phyloP scores from a whole-genome alignment of 1,284 basidiomycete genomes.

The Sphaerobolus stellatus region DNA sequence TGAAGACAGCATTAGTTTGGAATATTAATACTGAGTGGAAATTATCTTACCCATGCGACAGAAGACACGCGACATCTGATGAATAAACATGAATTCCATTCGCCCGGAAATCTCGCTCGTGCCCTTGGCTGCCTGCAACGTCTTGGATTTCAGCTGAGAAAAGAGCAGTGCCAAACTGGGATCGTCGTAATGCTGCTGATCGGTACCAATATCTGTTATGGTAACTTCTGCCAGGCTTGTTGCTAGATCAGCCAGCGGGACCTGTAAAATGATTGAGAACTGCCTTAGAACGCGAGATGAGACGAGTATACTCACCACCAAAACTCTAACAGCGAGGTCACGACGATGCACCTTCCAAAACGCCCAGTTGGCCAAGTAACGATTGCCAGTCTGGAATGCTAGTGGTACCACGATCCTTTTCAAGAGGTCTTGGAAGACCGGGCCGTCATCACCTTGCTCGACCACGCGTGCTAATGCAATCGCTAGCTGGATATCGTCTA shows the following conservation, averaged over 20 bases:
- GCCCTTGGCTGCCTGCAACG: slow-evolving; percentile 88
- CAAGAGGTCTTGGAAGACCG: slow-evolving; percentile 71
- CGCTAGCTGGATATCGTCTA: slow-evolving; percentile 89
- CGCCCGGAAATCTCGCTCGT: slow-evolving; percentile 85
- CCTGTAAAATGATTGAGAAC: slow-evolving; percentile 44
- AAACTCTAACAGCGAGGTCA: slow-evolving; percentile 82
- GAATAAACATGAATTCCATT: slow-evolving; percentile 89
- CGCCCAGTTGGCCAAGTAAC: slow-evolving; percentile 97
- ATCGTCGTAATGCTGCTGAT: slow-evolving; percentile 82
- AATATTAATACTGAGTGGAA: not conserved
- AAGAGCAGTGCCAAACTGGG: slow-evolving; percentile 88
- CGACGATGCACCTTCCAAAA: slow-evolving; percentile 87
- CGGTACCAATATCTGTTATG: slow-evolving; percentile 69
- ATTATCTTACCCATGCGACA: slow-evolving; percentile 81
- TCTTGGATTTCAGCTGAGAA: slow-evolving; percentile 85
- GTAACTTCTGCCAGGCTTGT: slow-evolving; percentile 46
- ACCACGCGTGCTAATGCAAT: slow-evolving; percentile 82
- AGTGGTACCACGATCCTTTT: slow-evolving; percentile 75
- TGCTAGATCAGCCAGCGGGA: slow-evolving; percentile 73
- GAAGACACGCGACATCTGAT: slow-evolving; percentile 89
- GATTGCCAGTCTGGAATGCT: slow-evolving; percentile 83
- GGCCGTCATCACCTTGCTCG: slow-evolving; percentile 81
- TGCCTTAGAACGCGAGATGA: not conserved
- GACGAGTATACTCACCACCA: slow-evolving; percentile 59
- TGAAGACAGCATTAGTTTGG: slow-evolving; percentile 31